Evolutionary conservation across 2,329 filamentous ascomycete species (phyloP), one percentile per base, ranked within the genome.

Genomic region (Cladosporium colombiae): DNA sequence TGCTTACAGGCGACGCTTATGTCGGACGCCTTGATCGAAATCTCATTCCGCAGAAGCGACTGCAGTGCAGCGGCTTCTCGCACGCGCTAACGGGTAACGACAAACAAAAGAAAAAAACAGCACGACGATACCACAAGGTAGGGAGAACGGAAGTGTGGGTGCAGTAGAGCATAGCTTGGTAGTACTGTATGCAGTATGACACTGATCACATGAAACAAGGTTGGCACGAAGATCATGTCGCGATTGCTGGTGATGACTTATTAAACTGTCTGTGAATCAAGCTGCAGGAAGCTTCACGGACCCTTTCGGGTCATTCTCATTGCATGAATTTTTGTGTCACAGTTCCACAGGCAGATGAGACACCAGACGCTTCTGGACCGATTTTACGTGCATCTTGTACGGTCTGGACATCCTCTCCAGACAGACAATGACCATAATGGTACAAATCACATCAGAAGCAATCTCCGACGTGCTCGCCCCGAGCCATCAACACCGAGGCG

Each of bases 1-100:
- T 58, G 14, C 35, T 37, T 16, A 18, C 25, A 59, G 56, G 56
- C 55, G 33, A 23, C 31, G 27, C 52, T 21, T 5, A 31, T n/a
- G 4, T 21, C 55, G 31, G 21, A 33, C 33, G 11, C 33, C 21
- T 57, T 13, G 33, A 27, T 40, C 16, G 11, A 57, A 4, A 27
- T 23, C 4, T 21, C 55, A 25, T 6, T 40, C 21, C 23, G 23
- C 33, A 40, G 33, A 37, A 33, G 33, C 23, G 6, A 7, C 31
- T 55, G 52, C 55, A 23, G 31, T 21, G 55, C 31, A 37, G 31
- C 31, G 29, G n/a, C 16, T 31, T 21, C 16, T n/a, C n/a, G n/a
- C 29, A 57, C 11, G 6, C 55, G 29, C 33, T 57, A 57, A 57
- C 55, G 55, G 55, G 55, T 57, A 35, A 57, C 55, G 55, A 57